Evolutionary conservation across 1,284 basidiomycete species (phyloP).

Genomic region (Ustilago trichophora): DNA sequence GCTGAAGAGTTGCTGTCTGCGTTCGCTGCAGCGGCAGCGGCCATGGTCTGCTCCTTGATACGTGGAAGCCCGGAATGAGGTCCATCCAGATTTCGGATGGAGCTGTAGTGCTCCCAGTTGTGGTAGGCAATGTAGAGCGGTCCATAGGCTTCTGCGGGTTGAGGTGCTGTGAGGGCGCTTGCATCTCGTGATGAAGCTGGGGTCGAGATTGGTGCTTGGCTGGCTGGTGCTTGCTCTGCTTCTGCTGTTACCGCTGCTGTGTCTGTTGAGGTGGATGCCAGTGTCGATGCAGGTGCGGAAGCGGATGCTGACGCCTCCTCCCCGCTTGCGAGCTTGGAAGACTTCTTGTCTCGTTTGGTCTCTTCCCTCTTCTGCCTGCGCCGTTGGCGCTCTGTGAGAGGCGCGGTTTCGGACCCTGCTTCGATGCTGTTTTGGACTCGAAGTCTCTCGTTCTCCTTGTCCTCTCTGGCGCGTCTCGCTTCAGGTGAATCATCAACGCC

Average conservation of each 20-base stretch:
- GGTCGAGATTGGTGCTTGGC: slow-evolving; percentile 1
- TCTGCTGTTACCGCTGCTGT: background rate
- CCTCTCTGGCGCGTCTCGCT: slow-evolving; percentile 38
- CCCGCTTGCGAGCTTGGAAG: background rate
- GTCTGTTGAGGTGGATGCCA: background rate
- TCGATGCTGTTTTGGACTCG: slow-evolving; percentile 39
- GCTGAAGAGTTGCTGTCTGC: slow-evolving; percentile 7
- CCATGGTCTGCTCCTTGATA: slow-evolving; percentile 71
- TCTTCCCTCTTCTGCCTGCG: slow-evolving; percentile 41
- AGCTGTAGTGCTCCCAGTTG: slow-evolving; percentile 94
- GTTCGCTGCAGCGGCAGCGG: slow-evolving; percentile 11
- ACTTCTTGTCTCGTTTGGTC: slow-evolving; percentile 25
- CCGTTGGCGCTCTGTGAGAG: slow-evolving; percentile 40
- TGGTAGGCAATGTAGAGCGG: slow-evolving; percentile 72
- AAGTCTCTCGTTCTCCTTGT: slow-evolving; percentile 45
- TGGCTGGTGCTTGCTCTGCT: background rate
- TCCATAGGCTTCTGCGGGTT: slow-evolving; percentile 52
- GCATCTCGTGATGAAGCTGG: slow-evolving; percentile 4
- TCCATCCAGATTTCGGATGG: slow-evolving; percentile 83
- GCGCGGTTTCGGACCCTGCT: slow-evolving; percentile 29
- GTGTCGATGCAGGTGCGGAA: background rate
- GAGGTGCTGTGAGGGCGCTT: background rate
- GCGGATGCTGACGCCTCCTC: slow-evolving; percentile 12
- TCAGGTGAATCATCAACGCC: slow-evolving; percentile 65
- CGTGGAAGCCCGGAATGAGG: slow-evolving; percentile 81